Percentiles rank a stretch among this genome's conserved stretches.
phyloP scores from a whole-genome alignment of 192 early-diverging fungal species.

The Coemansia sp. region DNA sequence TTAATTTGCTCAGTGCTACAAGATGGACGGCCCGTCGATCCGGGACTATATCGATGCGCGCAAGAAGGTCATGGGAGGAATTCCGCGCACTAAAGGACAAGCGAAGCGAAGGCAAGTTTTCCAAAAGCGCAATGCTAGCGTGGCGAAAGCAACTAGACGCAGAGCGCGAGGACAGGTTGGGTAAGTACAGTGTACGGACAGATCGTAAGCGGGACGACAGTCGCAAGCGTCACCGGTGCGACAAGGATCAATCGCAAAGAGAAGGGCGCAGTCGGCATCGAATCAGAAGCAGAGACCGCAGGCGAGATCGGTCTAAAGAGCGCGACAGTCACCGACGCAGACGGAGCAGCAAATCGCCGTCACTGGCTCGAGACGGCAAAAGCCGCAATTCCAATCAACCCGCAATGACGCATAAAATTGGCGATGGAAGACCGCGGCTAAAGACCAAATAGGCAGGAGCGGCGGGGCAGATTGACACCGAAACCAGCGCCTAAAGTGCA shows the following conservation, averaged over 20 bases:
- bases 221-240: neutral
- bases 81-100: slow-evolving; percentile 48
- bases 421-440: neutral
- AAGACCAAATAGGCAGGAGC: neutral
- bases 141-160: slow-evolving; percentile 52
- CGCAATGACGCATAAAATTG: neutral
- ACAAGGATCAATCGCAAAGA: neutral
- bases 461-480: neutral
- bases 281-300: neutral
- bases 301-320: slow-evolving; percentile 5
- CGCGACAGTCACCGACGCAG: slow-evolving; percentile 12
- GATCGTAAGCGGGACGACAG: neutral
- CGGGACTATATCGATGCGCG: slow-evolving; percentile 51
- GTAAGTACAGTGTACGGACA: neutral
- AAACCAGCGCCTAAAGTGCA: neutral
- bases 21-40: slow-evolving; percentile 40
- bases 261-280: neutral
- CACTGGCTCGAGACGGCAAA: slow-evolving; percentile 1
- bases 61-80: slow-evolving; percentile 52
- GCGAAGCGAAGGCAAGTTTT: slow-evolving; percentile 32
- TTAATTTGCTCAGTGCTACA: neutral
- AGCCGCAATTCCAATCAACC: neutral
- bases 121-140: slow-evolving; percentile 39
- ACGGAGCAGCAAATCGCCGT: slow-evolving; percentile 17
- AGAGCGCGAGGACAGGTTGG: slow-evolving; percentile 42